Base-by-base conservation (phyloP, 2,329 filamentous ascomycete genomes). In the Phymatotrichopsis omnivora region DNA sequence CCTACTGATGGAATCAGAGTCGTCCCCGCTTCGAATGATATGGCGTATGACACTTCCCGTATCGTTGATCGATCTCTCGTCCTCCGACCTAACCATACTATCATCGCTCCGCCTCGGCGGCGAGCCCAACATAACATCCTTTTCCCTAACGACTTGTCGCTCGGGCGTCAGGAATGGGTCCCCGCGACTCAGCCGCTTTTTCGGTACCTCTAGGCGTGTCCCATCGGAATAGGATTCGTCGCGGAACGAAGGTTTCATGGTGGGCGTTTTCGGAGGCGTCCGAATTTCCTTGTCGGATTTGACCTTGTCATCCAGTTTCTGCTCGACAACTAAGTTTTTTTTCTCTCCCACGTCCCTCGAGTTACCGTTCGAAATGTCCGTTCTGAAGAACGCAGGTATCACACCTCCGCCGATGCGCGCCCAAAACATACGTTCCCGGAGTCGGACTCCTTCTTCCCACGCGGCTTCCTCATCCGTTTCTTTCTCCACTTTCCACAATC, bases 371-470 rank as follows among this genome's bases (percentile, higher is more conserved):
- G 49, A 51, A 14, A 11, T 31, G 8, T 54, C 47, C n/a, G 38
- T 33, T n/a, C 29, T 31, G 12, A 45, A 28, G 19, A 56, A 53
- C 14, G 74, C 69, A 1, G 89, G 91, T 10, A 96, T 67, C 2
- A 98, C 85, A 11, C 91, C 91, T 22, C 87, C 91, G 20, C 89
- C 89, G 41, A 98, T 77, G 44, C 91, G 76, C 39, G 84, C 78
- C 91, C 91, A 98, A 62, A 98, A 98, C 82, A 98, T 94, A 57
- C 89, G 80, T 63, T 98, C 91, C 39, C 91, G 74, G 36, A 96
- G 65, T 23, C 82, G 76, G 8, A 95, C 82, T 46, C 85, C 85
- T 67, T 98, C 91, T 61, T 96, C 89, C 91, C 91, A 98, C 0
- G 86, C 85, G 22, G 78, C 76, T 60, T 82, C 85, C 64, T 93